Conservation (phyloP, 1,139 yeast species). For the Spencermartinsiella ligniputridi region DNA sequence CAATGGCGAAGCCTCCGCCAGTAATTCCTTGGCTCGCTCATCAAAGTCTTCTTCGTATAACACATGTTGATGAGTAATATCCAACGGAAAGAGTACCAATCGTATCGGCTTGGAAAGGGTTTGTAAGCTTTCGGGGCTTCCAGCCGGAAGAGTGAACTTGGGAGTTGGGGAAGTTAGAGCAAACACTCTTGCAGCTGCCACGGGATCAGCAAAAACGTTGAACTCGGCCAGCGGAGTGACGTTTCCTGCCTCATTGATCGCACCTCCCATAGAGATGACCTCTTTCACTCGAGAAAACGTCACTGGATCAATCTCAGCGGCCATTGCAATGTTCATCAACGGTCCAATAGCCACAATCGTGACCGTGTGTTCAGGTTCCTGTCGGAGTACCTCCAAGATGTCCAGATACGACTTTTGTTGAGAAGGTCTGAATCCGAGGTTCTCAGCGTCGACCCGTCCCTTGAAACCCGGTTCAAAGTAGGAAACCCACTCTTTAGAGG, state of each 20-base stretch:
- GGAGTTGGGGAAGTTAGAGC: conserved; percentile 34
- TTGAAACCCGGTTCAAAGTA: conserved; percentile 18
- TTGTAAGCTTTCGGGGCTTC: conserved; percentile 17
- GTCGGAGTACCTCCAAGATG: conserved; percentile 33
- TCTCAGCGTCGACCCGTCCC: conserved; percentile 6
- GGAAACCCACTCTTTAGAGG: conserved; percentile 29
- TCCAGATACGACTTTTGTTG: conserved; percentile 31
- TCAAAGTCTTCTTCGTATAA: conserved; percentile 26
- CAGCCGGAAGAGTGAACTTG: conserved; percentile 28
- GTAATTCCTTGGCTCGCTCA: conserved; percentile 9
- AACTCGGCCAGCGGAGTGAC: conserved; percentile 41
- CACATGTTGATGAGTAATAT: conserved; percentile 34
- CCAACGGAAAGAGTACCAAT: conserved; percentile 37
- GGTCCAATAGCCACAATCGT: conserved; percentile 41
- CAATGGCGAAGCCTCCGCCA: conserved; percentile 28
- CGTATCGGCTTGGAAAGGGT: conserved; percentile 26
- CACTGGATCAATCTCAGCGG: conserved; percentile 36
- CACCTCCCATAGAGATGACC: conserved; percentile 41
- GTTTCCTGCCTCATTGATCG: conserved; percentile 36
- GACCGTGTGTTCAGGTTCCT: conserved; percentile 36
- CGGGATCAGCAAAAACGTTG: conserved; percentile 39
- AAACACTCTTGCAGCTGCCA: conserved; percentile 39
- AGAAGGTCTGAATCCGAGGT: conserved; percentile 31
- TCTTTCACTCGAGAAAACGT: conserved; percentile 36
- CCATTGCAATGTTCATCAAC: conserved; percentile 39